Conservation (phyloP, 495 filamentous ascomycete species). For the Aspergillus saccharolyticus region DNA sequence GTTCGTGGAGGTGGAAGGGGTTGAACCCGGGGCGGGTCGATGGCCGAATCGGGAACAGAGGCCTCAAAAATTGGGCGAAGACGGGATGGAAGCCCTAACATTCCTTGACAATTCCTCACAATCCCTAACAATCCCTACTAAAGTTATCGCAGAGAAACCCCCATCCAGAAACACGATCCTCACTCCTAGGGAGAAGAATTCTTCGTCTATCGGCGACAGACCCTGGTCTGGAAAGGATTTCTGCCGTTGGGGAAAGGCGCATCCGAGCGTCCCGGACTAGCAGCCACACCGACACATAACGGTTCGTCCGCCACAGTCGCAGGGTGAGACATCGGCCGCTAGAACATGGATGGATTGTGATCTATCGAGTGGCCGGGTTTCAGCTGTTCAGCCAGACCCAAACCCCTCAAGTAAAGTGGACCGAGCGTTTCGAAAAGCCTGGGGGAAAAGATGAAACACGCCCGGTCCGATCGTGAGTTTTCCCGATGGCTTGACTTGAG, state of each 20-base stretch:
- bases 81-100: background rate
- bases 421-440: background rate
- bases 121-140: background rate
- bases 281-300: slow-evolving; percentile 2
- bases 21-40: background rate
- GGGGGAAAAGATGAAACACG: background rate
- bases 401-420: background rate
- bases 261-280: background rate
- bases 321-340: background rate
- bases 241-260: background rate
- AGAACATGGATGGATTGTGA: background rate
- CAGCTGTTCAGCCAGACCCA: background rate
- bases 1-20: background rate
- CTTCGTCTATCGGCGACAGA: slow-evolving; percentile 1
- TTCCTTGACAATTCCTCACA: background rate
- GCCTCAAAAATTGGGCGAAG: background rate
- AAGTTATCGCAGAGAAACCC: background rate
- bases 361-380: background rate
- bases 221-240: background rate
- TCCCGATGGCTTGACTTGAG: background rate
- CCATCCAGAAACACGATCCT: background rate
- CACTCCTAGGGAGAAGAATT: background rate
- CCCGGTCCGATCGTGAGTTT: background rate
- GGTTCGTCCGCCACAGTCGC: background rate
- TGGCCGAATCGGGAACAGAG: background rate